Evolutionary conservation across 371 early-diverging fungal species (phyloP).

Genomic region (Mucor irregularis): DNA sequence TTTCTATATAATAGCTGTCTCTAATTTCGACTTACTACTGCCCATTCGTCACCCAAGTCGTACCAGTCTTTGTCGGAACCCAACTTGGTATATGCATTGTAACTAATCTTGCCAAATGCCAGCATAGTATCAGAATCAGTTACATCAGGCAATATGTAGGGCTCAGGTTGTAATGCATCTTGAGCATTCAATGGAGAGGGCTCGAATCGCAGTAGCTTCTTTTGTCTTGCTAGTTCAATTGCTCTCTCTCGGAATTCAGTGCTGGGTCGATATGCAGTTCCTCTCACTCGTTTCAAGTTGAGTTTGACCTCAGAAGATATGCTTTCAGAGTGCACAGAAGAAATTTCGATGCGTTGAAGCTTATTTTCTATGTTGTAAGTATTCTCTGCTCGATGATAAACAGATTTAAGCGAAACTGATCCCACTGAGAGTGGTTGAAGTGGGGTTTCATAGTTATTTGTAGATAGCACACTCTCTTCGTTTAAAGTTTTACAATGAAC

Average conservation of each 20-base stretch:
- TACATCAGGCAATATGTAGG: slow-evolving; percentile 61
- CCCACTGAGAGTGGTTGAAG: too few species aligned
- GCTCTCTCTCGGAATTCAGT: background rate
- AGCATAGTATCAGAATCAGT: slow-evolving; percentile 69
- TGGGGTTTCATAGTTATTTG: too few species aligned
- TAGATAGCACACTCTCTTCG: background rate
- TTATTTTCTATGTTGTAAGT: background rate
- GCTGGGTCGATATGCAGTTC: slow-evolving; percentile 1
- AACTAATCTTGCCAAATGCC: slow-evolving; percentile 76
- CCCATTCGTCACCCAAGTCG: slow-evolving; percentile 72
- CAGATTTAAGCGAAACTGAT: background rate
- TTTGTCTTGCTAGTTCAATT: background rate
- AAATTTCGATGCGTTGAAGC: background rate
- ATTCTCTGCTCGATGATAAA: background rate
- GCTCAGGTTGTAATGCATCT: background rate
- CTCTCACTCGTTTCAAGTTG: background rate
- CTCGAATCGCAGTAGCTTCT: background rate
- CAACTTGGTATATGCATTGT: slow-evolving; percentile 70
- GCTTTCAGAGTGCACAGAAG: background rate
- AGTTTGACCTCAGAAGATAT: background rate
- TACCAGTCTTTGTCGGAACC: slow-evolving; percentile 64
- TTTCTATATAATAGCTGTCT: background rate
- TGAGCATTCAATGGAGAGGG: background rate
- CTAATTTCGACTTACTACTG: slow-evolving; percentile 60
- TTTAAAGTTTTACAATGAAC: too few species aligned